Evolutionary conservation across 129 eudicot species (phyloP), one percentile per base, ranked within the genome.

Genomic region (Saposhnikovia divaricata): DNA sequence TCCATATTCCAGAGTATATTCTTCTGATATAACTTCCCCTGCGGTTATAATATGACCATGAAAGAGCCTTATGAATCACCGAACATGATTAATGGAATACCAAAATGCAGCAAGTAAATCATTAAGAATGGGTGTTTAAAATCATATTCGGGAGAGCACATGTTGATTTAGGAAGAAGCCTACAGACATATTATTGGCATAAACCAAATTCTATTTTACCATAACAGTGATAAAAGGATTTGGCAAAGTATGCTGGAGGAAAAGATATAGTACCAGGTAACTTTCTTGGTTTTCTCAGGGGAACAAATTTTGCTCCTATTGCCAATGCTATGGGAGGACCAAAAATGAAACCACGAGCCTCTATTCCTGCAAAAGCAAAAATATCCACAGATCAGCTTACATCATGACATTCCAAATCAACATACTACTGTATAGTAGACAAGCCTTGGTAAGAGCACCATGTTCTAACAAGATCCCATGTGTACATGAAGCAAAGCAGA

Each of bases 251-350:
- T 71, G 46, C 14, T 75, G n/a, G 55, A 74, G 74, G 77, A 79
- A 50, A 63, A 50, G 47, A 44, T 43, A 73, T 0, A 31, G 34
- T 91, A 93, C 98, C 98, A 21, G 98, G 98, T 74, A 93, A 80
- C 78, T 93, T 93, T 23, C 81, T 85, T 76, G 98, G 98, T 72
- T 93, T 93, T 85, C 98, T 86, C 84, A 93, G 80, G 8, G 97
- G 98, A 78, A 93, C 94, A 84, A 93, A 93, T 81, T 93, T 93
- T 77, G 98, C 97, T 37, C 98, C 98, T 72, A 93, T 91, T 14
- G 97, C 97, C 80, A 93, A 85, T 70, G 98, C 98, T 86, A 93
- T 93, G 25, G 97, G 83, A 75, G 98, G 94, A 42, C 98, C 98
- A 43, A 93, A 93, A 40, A 93, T 89, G 79, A 93, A 93, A 23